Conservation (phyloP, 495 filamentous ascomycete species). For the Hypomontagnella submonticulosa region DNA sequence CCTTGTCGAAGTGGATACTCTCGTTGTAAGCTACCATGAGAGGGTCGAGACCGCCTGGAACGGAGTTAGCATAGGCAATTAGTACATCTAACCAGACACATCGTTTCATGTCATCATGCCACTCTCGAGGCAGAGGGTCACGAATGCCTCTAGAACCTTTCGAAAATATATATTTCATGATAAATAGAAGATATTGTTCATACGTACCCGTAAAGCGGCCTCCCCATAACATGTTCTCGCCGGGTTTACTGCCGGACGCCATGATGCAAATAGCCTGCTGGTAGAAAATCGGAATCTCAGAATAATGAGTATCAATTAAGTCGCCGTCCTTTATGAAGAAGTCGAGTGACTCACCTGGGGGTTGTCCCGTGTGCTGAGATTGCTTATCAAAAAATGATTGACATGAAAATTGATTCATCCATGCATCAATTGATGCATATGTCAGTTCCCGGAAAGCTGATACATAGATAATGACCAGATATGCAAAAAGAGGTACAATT, state of each 20-base stretch:
- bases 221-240: conserved; percentile 79
- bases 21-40: conserved; percentile 92
- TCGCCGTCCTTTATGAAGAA: conserved; percentile 6
- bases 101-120: not conserved
- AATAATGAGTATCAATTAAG: not conserved
- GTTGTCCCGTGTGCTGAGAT: not conserved
- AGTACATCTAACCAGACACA: no score
- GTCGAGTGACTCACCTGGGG: conserved; percentile 30
- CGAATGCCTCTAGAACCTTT: not conserved
- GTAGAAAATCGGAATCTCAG: not conserved
- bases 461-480: not conserved
- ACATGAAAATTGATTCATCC: conserved; percentile 25
- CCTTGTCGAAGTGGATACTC: conserved; percentile 84
- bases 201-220: conserved; percentile 80
- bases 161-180: not conserved
- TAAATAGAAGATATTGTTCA: conserved; percentile 10
- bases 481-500: not conserved
- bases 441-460: not conserved
- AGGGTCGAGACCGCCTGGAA: conserved; percentile 79
- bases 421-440: conserved; percentile 33
- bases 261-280: conserved; percentile 7
- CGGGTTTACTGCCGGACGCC: conserved; percentile 30
- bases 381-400: conserved; percentile 27
- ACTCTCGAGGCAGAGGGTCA: not conserved
- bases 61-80: not conserved